Evolutionary conservation across 2,329 filamentous ascomycete genomes (phyloP).

Genomic region (Hypomyces rosellus): DNA sequence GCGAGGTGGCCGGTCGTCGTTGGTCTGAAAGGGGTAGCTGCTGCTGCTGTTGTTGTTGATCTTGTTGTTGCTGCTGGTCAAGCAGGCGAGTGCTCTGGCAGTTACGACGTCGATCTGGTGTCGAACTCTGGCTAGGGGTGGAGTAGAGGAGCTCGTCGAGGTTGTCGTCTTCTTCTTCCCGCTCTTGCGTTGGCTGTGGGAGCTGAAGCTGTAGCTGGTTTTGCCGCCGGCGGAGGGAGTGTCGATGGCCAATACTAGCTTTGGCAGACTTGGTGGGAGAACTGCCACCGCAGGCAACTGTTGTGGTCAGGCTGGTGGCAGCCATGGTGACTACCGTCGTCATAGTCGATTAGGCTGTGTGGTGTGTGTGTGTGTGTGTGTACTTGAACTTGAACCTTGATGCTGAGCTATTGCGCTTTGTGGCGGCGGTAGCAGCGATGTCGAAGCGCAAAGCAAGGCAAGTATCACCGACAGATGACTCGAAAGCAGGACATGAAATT

Average conservation of each 20-base stretch:
- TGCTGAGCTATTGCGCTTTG: background rate
- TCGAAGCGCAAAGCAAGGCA: no score
- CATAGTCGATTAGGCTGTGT: background rate
- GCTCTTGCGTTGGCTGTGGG: constrained; percentile 4
- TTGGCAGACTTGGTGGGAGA: background rate
- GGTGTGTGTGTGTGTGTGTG: background rate
- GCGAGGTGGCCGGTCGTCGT: constrained; percentile 23
- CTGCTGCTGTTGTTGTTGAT: constrained; percentile 4
- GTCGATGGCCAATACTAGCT: background rate
- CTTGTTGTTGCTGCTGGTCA: constrained; percentile 8
- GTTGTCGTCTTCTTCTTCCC: constrained; percentile 1
- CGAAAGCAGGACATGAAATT: background rate
- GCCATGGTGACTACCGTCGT: constrained; percentile 3
- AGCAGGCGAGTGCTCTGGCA: constrained; percentile 19
- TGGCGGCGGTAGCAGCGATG: background rate
- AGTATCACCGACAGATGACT: no score
- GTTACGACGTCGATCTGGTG: constrained; percentile 12
- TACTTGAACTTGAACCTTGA: background rate
- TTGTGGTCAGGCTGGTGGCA: constrained; percentile 3
- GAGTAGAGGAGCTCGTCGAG: constrained; percentile 5
- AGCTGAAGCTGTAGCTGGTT: constrained; percentile 5
- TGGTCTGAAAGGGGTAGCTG: constrained; percentile 13
- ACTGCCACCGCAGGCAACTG: background rate
- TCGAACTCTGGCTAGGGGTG: constrained; percentile 7
- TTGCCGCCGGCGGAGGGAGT: background rate